Conservation (phyloP, 441 rosid genomes). For the Melastoma candidum region DNA sequence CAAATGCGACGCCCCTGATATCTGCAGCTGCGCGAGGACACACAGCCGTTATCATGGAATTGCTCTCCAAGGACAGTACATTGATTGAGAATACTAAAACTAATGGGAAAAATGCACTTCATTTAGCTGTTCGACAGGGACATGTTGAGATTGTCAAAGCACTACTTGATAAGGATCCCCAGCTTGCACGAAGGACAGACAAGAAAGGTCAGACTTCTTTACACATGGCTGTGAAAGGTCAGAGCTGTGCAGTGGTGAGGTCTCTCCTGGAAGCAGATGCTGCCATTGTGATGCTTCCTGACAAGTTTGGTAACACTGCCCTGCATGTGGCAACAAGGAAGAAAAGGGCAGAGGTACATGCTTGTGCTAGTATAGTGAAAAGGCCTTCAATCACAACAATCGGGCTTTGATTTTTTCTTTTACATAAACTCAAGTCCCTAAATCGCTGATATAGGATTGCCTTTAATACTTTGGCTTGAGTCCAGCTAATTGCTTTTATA, state of each 20-base stretch:
- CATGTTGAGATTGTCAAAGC: slow-evolving; percentile 68
- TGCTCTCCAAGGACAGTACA: slow-evolving; percentile 53
- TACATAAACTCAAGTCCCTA: no score
- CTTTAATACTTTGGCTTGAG: no score
- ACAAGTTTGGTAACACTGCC: slow-evolving; percentile 70
- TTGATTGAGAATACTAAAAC: slow-evolving; percentile 51
- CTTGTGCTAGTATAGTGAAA: neutral
- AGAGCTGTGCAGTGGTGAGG: slow-evolving; percentile 48
- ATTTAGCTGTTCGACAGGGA: slow-evolving; percentile 83
- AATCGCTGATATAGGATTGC: no score
- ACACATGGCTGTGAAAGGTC: slow-evolving; percentile 90
- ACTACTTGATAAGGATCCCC: slow-evolving; percentile 56
- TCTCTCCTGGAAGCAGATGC: slow-evolving; percentile 62
- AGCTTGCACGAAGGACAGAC: slow-evolving; percentile 65
- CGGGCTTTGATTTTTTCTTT: no score
- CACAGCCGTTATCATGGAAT: slow-evolving; percentile 38
- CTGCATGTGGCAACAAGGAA: slow-evolving; percentile 79
- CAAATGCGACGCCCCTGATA: slow-evolving; percentile 72
- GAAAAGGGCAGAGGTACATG: slow-evolving; percentile 57
- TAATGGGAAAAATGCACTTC: slow-evolving; percentile 82
- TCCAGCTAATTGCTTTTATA: no score
- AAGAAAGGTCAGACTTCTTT: slow-evolving; percentile 92
- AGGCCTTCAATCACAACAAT: neutral
- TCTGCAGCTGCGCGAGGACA: slow-evolving; percentile 83
- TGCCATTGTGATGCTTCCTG: slow-evolving; percentile 73